A percentile compares a stretch with the other conserved stretches of the same genome.
Conservation (phyloP, 768 basidiomycete genomes). For the Tephrocybe rancida region DNA sequence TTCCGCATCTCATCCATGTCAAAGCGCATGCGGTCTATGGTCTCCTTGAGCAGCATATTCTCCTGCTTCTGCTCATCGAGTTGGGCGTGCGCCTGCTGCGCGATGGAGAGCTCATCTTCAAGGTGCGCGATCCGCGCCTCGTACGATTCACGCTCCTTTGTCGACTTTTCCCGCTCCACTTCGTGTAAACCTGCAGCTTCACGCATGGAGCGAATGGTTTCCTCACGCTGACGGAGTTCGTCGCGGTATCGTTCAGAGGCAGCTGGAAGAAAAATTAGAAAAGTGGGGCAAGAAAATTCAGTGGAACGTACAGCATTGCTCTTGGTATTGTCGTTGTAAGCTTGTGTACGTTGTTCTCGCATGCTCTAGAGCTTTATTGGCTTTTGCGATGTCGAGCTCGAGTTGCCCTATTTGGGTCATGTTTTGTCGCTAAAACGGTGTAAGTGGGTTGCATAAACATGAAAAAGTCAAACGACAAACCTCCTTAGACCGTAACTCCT, state of each 20-base stretch:
- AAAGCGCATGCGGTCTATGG: constrained; percentile 91
- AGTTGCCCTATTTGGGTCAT: constrained; percentile 65
- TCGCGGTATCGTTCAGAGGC: constrained; percentile 81
- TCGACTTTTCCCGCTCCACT: constrained; percentile 67
- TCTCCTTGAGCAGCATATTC: constrained; percentile 92
- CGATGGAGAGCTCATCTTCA: constrained; percentile 70
- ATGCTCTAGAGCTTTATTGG: constrained; percentile 74
- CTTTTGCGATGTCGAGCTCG: constrained; percentile 79
- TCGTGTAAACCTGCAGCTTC: constrained; percentile 63
- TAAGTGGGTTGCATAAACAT: background rate
- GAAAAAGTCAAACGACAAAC: constrained; percentile 37
- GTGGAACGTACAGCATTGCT: constrained; percentile 71
- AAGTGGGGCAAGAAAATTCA: background rate
- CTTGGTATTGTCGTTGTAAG: constrained; percentile 86
- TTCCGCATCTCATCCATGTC: constrained; percentile 92
- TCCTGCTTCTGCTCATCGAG: constrained; percentile 95
- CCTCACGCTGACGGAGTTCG: constrained; percentile 73
- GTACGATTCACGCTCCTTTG: constrained; percentile 66
- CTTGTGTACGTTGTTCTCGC: constrained; percentile 73
- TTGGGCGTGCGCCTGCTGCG: constrained; percentile 70
- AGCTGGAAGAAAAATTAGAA: constrained; percentile 38
- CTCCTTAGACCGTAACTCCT: constrained; percentile 88
- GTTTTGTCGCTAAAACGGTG: constrained; percentile 54
- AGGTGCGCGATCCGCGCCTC: constrained; percentile 72
- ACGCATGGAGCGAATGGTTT: constrained; percentile 64